Evolutionary conservation across 768 basidiomycete genomes (phyloP).

Genomic region (Astraeus odoratus): DNA sequence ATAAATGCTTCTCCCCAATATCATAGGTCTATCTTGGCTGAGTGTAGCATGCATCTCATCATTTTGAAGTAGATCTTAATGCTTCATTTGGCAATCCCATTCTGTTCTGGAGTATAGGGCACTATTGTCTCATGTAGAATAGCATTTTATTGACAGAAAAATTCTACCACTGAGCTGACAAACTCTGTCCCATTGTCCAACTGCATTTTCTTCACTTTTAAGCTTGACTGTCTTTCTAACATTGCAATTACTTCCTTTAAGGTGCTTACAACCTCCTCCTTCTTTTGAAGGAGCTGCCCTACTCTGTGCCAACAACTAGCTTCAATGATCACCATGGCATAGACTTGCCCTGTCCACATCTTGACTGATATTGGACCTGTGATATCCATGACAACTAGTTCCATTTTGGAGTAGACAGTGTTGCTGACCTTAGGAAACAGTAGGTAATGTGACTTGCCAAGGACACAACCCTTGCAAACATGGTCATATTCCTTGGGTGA

Average conservation of each 20-base stretch:
- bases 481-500: constrained; percentile 10
- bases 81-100: constrained; percentile 14
- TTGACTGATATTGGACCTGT: constrained; percentile 12
- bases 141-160: constrained; percentile 3
- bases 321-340: constrained; percentile 7
- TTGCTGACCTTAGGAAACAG: constrained; percentile 27
- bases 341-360: constrained; percentile 4
- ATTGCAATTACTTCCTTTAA: constrained; percentile 7
- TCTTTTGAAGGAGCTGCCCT: constrained; percentile 8
- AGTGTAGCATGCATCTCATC: not conserved
- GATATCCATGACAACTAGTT: constrained; percentile 6
- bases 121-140: constrained; percentile 9
- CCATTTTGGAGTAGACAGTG: constrained; percentile 16
- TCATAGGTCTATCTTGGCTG: not conserved
- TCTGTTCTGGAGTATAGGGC: constrained; percentile 20
- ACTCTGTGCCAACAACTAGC: constrained; percentile 5
- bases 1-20: constrained; percentile 12
- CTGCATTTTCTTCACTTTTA: not conserved
- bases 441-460: constrained; percentile 26
- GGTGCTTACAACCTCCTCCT: constrained; percentile 5
- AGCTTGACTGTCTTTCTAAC: constrained; percentile 1
- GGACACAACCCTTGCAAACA: constrained; percentile 28
- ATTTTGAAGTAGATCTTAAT: not conserved
- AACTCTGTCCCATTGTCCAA: constrained; percentile 14
- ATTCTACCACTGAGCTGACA: constrained; percentile 1